phyloP scores from a whole-genome alignment of 495 filamentous ascomycete species.

The Talaromyces wortmannii region DNA sequence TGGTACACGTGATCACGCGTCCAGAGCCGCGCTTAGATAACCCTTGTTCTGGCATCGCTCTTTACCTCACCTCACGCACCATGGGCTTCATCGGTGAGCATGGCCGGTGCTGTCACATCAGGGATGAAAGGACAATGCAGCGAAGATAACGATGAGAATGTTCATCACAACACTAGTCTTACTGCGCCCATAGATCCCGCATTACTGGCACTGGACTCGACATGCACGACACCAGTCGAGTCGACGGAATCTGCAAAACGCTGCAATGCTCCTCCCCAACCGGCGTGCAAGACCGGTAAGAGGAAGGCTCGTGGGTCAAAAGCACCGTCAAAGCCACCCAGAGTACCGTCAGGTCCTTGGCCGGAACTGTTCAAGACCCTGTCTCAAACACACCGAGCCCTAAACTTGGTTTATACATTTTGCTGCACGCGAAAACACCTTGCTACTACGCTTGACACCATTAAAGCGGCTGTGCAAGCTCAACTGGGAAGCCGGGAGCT shows the following conservation, averaged over 20 bases:
- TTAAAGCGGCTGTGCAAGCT: slow-evolving; percentile 75
- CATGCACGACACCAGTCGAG: neutral
- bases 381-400: slow-evolving; percentile 69
- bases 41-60: neutral
- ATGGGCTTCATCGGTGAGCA: neutral
- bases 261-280: neutral
- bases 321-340: slow-evolving; percentile 6
- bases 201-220: neutral
- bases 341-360: slow-evolving; percentile 51
- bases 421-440: slow-evolving; percentile 88
- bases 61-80: neutral
- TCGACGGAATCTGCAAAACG: neutral
- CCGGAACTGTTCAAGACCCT: slow-evolving; percentile 67
- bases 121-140: neutral
- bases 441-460: slow-evolving; percentile 82
- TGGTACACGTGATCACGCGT: slow-evolving; percentile 12
- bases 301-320: neutral
- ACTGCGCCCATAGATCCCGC: neutral
- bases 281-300: neutral
- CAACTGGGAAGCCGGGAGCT: slow-evolving; percentile 65
- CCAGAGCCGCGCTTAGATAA: neutral
- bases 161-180: neutral
- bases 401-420: slow-evolving; percentile 93
- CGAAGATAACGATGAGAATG: neutral
- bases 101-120: neutral